Conservation (phyloP, 1,284 basidiomycete genomes). For the Uromyces viciae-fabae region DNA sequence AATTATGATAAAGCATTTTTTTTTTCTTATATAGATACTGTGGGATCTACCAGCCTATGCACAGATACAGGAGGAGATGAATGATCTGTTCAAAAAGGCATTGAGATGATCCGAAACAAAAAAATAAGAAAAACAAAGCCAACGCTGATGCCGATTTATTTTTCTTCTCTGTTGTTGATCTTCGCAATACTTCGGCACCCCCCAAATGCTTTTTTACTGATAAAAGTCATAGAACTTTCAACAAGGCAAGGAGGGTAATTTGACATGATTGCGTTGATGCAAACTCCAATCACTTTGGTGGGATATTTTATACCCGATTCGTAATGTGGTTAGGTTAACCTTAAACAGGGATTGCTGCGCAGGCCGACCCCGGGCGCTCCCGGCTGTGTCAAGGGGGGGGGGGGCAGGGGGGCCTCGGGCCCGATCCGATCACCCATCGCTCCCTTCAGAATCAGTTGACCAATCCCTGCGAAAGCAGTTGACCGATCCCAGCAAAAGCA, state of each 20-base stretch:
- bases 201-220: neutral
- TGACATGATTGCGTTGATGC: conserved; percentile 45
- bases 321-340: neutral
- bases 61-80: neutral
- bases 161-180: too few species aligned
- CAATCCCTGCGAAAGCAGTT: neutral
- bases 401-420: neutral
- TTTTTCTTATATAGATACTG: conserved; percentile 2
- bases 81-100: conserved; percentile 22
- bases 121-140: neutral
- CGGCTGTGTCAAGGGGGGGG: too few species aligned
- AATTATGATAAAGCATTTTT: too few species aligned
- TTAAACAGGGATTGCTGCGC: neutral
- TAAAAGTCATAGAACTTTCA: neutral
- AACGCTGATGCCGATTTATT: neutral
- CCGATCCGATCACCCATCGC: neutral
- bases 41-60: conserved; percentile 43
- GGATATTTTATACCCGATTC: neutral
- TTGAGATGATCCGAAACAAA: conserved; percentile 33
- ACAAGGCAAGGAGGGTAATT: conserved; percentile 37
- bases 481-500: too few species aligned
- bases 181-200: conserved; percentile 46
- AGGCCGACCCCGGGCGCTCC: too few species aligned
- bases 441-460: neutral
- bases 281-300: neutral